Evolutionary conservation across 306 rosid genomes (phyloP), one percentile per base, ranked within the genome.

Genomic region (Cicer pinnatifidum): DNA sequence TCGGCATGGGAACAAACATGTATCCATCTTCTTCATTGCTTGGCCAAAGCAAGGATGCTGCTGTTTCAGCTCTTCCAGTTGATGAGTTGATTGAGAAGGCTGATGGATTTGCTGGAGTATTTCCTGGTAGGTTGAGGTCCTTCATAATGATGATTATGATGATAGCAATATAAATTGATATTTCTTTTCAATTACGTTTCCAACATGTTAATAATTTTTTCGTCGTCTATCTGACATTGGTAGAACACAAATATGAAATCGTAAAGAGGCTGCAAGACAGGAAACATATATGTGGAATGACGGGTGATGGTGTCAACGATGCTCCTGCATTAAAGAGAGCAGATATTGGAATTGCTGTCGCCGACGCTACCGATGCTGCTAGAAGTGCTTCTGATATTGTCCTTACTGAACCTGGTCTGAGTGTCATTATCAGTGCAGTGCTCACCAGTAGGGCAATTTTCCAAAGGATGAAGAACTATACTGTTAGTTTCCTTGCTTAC

Each of bases 1-100:
- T 95, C 62, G 99, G 99, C 11, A 95, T 95, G 99, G 99, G 99
- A 81, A 90, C 99, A 72, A 95, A 95, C 81, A 95, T 95, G 99
- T 95, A 95, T 75, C 99, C 99, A 0, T 95, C 99, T 58, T 91
- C 97, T 63, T 83, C 99, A 53, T 87, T 95, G 82, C 97, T 95
- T 37, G 95, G 97, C 51, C 97, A 88, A 84, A 84, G 91, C 78
- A 91, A 90, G 85, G 96, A 87, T 85, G 84, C 91, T 68, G 60
- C 95, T 37, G 83, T 89, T 60, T 75, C 92, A 74, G 73, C 91
- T 74, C 80, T 88, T 73, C 99, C 97, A 33, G 92, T 95, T n/a
- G 99, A 95, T 12, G 99, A 95, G 79, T 84, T 95, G 91, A 95
- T 95, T 67, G 99, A 95, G 83, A 91, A 90, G 80, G 99, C 99